Evolutionary conservation across 83 land plant species (phyloP).

Genomic region (Picea abies): DNA sequence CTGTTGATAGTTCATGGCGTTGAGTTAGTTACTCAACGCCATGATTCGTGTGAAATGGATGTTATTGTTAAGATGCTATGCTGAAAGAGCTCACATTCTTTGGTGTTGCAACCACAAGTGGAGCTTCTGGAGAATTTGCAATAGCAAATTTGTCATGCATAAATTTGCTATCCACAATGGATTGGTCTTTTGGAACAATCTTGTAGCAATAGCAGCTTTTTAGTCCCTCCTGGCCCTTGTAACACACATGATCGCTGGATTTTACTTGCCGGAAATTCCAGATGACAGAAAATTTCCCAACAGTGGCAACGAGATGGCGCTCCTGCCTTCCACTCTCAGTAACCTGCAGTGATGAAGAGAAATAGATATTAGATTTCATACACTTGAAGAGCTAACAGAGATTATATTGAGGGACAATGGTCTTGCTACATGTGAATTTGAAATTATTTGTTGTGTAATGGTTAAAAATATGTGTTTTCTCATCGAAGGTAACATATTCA

Average conservation of each 20-base stretch:
- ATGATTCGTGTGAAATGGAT: not conserved
- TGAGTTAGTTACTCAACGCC: too few species aligned
- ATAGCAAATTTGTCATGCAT: constrained; percentile 82
- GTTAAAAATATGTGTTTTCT: too few species aligned
- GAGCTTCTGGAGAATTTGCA: too few species aligned
- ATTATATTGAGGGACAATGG: not conserved
- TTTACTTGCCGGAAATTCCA: constrained; percentile 96
- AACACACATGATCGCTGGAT: constrained; percentile 85
- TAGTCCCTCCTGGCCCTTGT: constrained; percentile 75
- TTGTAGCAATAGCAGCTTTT: constrained; percentile 98
- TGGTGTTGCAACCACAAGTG: too few species aligned
- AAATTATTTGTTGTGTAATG: too few species aligned
- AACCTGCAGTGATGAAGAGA: constrained; percentile 51
- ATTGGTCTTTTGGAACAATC: constrained; percentile 32
- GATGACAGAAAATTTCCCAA: constrained; percentile 88
- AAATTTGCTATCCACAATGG: constrained; percentile 85
- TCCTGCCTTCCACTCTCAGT: constrained; percentile 93
- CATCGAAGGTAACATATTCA: too few species aligned
- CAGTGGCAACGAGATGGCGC: constrained; percentile 88
- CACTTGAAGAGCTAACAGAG: not conserved
- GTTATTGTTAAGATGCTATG: constrained; percentile 35
- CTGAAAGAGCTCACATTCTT: constrained; percentile 78
- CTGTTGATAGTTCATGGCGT: too few species aligned
- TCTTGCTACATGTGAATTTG: too few species aligned
- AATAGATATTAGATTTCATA: not conserved